Base-by-base conservation (phyloP, 192 early-diverging fungal genomes). In the Phycomyces blakesleeanus region DNA sequence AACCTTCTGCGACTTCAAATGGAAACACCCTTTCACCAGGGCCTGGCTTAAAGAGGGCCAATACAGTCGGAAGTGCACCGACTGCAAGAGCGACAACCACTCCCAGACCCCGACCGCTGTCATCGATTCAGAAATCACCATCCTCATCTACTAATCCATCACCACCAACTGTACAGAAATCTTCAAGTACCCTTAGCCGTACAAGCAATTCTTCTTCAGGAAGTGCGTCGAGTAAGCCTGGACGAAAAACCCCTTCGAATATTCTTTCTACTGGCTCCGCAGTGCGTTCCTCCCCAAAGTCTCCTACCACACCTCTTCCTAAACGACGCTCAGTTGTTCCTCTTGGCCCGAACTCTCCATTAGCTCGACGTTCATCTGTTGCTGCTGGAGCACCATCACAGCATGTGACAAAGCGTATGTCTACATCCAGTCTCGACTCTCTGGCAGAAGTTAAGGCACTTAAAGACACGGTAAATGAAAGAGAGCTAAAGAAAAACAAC, bases 181-280 rank as follows among this genome's bases (percentile, higher is more conserved):
- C 52, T 2, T 20, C 52, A 4, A 54, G 52, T 12, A 15, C 26
- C 16, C 24, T 22, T 2, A 54, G 52, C 21, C 52, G 52, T 11
- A 54, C 52, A 1, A 54, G 52, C 52, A 54, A 54, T 14, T 54
- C 52, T 14, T 54, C 52, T 7, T 54, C 52, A 14, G 52, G 52
- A 22, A 54, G 52, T 54, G 21, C 52, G 12, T 47, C 44, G 2
- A 47, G 44, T 18, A 47, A 47, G 52, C 24, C 24, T 22, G 52
- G 52, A 25, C 16, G 24, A 1, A 54, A 54, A 21, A 54, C 52
- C 3, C 24, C 52, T 2, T 22, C 52, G 11, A 14, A 12, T 29
- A 25, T 54, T 3, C 52, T 22, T 20, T 22, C 52, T 54, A 4
- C 12, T 25, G 12, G 24, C 26, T 20, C 24, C 20, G 3, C 52